Base-by-base conservation (phyloP, 2,329 filamentous ascomycete genomes). In the Trichoderma asperellum region DNA sequence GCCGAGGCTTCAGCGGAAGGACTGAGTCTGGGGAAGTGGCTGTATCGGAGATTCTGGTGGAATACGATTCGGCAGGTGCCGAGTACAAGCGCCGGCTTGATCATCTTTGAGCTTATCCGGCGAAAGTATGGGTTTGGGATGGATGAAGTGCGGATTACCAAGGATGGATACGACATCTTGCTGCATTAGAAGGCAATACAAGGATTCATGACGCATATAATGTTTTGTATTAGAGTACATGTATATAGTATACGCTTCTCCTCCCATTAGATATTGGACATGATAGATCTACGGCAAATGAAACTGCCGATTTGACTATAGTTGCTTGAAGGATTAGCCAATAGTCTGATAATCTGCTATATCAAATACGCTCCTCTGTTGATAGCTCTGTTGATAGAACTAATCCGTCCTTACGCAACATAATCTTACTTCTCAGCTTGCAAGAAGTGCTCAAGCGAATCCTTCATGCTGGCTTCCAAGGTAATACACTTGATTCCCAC, bases 51-150 rank as follows among this genome's bases (percentile, higher is more conserved):
- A 14, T 93, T 94, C 77, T 88, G 91, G 84, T 87, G 87, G 86
- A 89, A 86, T 66, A 91, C 91, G 0, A 85, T 93, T 64, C 83
- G 90, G 5, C 91, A 93, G 79, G 90, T 92, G 2, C 92, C 92
- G 0, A 92, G 90, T 76, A 94, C 92, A 2, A 91, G 89, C 70
- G 91, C 91, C 0, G 92, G 91, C 0, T 77, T 94, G 70, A 92
- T 94, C 73, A 92, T 93, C 24, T 94, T 94, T 76, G 92, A 94
- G 79, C 76, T 94, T 56, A 88, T 93, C 47, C 83, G 92, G 68
- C 83, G 91, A 43, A 92, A 92, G 79, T 94, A 93, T 73, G 89
- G 89, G 1, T 83, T 87, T 69, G 84, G 86, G 2, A 83, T 83
- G 21, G 89, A 91, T 61, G 85, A 86, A 74, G 88, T 89, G 71